Percentiles rank a stretch among this genome's conserved stretches.
Conservation (phyloP, 768 basidiomycete genomes). For the Auriculariales sp. region DNA sequence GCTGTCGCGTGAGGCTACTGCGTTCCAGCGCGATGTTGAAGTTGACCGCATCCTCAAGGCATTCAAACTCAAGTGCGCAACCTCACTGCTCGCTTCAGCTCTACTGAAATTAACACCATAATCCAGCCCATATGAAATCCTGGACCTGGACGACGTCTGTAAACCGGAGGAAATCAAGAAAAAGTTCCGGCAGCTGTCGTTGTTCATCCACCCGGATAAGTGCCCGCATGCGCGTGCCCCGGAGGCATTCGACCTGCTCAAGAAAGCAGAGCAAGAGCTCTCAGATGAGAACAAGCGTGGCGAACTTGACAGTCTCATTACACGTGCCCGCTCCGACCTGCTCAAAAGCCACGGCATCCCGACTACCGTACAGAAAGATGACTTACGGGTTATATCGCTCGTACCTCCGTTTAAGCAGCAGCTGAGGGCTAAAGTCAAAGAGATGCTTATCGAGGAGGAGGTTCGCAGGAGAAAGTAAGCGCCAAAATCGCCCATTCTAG, state of each 20-base stretch:
- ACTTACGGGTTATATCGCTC: conserved; percentile 37
- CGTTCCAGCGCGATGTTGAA: conserved; percentile 76
- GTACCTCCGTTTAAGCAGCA: conserved; percentile 52
- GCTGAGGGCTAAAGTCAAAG: conserved; percentile 60
- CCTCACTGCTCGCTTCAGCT: not conserved
- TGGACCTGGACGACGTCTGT: conserved; percentile 60
- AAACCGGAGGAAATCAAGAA: conserved; percentile 75
- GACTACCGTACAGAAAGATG: conserved; percentile 38
- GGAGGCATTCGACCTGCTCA: conserved; percentile 86
- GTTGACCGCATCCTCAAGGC: conserved; percentile 85
- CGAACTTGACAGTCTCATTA: conserved; percentile 67
- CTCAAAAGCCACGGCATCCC: conserved; percentile 54
- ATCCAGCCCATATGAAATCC: conserved; percentile 79
- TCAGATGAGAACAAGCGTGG: conserved; percentile 66
- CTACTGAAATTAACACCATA: not conserved
- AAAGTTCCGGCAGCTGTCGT: conserved; percentile 71
- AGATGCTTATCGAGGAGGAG: conserved; percentile 83
- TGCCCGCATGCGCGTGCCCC: conserved; percentile 74
- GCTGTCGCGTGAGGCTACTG: conserved; percentile 65
- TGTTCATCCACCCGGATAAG: conserved; percentile 98
- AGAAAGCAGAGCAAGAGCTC: conserved; percentile 85
- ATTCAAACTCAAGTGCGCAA: conserved; percentile 85
- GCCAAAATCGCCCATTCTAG: not conserved
- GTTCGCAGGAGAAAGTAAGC: conserved; percentile 68
- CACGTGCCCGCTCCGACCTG: conserved; percentile 53